These are phyloP conservation scores for Cercospora citrullina DNA, from an alignment of 2,329 filamentous ascomycete genomes.

Conservation along the genomic window DNA sequence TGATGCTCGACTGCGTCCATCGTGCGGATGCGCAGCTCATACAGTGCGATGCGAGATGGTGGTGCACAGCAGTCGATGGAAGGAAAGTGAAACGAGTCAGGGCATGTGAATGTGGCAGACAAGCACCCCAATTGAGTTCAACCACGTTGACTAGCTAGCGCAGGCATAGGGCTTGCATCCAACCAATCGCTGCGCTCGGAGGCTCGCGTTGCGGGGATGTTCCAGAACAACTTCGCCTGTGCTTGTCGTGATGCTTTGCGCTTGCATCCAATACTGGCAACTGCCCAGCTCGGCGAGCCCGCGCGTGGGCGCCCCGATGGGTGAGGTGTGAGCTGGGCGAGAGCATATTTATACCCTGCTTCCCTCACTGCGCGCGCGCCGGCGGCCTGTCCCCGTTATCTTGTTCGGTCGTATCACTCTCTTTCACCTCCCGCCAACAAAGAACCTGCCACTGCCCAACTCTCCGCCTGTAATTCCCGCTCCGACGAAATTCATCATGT, in stretches of 20 bases:
- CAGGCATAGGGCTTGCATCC: background rate
- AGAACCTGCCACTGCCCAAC: background rate
- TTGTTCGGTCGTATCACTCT: background rate
- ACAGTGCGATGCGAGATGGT: background rate
- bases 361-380: background rate
- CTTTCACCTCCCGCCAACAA: background rate
- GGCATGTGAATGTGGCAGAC: background rate
- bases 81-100: background rate
- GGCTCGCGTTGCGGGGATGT: background rate
- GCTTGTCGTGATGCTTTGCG: background rate
- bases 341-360: background rate
- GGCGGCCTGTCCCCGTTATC: background rate
- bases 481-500: slow-evolving; percentile 24
- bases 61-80: background rate
- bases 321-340: background rate
- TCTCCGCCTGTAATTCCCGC: background rate
- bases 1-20: background rate
- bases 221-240: background rate
- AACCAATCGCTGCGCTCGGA: background rate
- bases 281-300: background rate
- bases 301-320: background rate
- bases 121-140: background rate
- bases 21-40: background rate
- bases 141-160: background rate
- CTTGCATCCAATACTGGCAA: background rate